These are phyloP conservation scores for Phytophthora hibernalis DNA, from an alignment of 352 stramenopile species.

Conservation along the genomic window DNA sequence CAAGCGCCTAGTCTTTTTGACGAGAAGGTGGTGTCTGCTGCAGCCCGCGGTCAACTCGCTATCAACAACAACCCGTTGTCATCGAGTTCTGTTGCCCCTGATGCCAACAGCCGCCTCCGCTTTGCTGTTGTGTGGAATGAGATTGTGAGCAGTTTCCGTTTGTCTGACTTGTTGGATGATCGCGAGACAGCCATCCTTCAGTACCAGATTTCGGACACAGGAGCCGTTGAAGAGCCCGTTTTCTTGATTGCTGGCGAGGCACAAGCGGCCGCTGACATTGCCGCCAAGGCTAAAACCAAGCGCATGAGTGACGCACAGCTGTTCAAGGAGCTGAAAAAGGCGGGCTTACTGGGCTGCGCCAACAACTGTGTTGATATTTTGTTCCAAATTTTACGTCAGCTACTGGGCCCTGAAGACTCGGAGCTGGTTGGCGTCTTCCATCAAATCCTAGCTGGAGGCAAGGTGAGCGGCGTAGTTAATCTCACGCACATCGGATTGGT, in stretches of 20 bases:
- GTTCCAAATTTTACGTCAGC: constrained; percentile 82
- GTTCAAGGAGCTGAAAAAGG: constrained; percentile 79
- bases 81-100: constrained; percentile 55
- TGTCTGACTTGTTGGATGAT: constrained; percentile 89
- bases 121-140: constrained; percentile 92
- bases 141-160: constrained; percentile 88
- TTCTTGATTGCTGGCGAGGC: constrained; percentile 89
- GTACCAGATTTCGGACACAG: constrained; percentile 88
- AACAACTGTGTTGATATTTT: constrained; percentile 84
- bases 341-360: constrained; percentile 70
- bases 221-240: constrained; percentile 83
- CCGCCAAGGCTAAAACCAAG: constrained; percentile 60
- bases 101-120: constrained; percentile 82
- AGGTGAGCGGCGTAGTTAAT: constrained; percentile 65
- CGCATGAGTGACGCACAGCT: constrained; percentile 67
- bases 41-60: constrained; percentile 68
- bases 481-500: constrained; percentile 79
- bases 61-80: constrained; percentile 70
- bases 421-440: constrained; percentile 73
- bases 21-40: constrained; percentile 77
- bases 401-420: constrained; percentile 75
- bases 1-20: constrained; percentile 78
- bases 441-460: constrained; percentile 64
- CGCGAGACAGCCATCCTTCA: constrained; percentile 89
- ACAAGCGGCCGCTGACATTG: constrained; percentile 74